A percentile compares a stretch with the other conserved stretches of the same genome.
These are phyloP conservation scores for Xylaria sp. DNA, from an alignment of 495 filamentous ascomycete genomes.

Conservation along the genomic window DNA sequence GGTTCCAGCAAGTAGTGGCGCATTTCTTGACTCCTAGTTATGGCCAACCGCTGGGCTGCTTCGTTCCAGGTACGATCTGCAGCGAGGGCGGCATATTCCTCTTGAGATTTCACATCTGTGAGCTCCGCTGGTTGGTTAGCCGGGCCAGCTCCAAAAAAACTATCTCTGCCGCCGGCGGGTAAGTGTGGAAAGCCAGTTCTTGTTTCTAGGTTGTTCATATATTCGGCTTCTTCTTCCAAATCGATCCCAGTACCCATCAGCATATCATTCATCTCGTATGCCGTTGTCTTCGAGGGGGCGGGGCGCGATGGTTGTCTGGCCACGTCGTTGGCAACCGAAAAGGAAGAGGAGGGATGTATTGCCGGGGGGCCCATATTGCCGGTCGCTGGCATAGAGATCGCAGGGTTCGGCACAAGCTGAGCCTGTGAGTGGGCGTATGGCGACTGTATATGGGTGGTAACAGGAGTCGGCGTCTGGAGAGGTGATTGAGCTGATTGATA, in stretches of 20 bases:
- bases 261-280: slow-evolving; percentile 74
- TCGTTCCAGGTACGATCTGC: slow-evolving; percentile 56
- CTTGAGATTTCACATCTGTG: slow-evolving; percentile 54
- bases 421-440: slow-evolving; percentile 46
- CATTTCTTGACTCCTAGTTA: slow-evolving; percentile 55
- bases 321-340: slow-evolving; percentile 28
- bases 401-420: slow-evolving; percentile 44
- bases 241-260: slow-evolving; percentile 81
- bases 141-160: slow-evolving; percentile 65
- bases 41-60: slow-evolving; percentile 50
- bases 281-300: slow-evolving; percentile 67
- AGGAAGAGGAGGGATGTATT: slow-evolving; percentile 31
- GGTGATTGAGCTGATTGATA: slow-evolving; percentile 2
- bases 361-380: slow-evolving; percentile 78
- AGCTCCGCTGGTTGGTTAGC: slow-evolving; percentile 61
- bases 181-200: slow-evolving; percentile 57
- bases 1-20: slow-evolving; percentile 49
- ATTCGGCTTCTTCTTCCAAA: slow-evolving; percentile 81
- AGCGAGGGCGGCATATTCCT: slow-evolving; percentile 56
- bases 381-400: slow-evolving; percentile 32
- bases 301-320: slow-evolving; percentile 62
- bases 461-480: slow-evolving; percentile 24
- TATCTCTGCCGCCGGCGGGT: slow-evolving; percentile 51
- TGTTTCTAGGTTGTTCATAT: slow-evolving; percentile 61
- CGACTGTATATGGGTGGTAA: slow-evolving; percentile 28